phyloP scores from a whole-genome alignment of 1,139 yeast genomes.

The Saccharomyces hybrid region DNA sequence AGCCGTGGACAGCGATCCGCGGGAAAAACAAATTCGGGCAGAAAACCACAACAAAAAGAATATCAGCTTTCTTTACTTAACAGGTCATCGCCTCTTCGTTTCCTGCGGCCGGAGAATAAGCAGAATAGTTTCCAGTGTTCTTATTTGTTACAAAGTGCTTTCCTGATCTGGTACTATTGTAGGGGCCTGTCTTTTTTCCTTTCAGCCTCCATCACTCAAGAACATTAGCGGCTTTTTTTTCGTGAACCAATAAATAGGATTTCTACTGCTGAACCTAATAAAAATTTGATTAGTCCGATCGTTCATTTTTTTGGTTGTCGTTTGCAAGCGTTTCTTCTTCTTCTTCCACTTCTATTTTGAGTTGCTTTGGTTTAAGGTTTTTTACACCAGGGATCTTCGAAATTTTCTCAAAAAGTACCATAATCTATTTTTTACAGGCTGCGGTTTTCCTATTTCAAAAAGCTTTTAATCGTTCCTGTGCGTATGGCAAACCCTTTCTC shows the following conservation, averaged over 20 bases:
- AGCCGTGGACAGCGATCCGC: background rate
- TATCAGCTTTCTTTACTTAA: background rate
- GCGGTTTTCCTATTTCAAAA: background rate
- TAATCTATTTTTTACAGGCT: background rate
- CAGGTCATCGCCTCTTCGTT: background rate
- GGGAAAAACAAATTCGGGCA: background rate
- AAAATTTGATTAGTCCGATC: background rate
- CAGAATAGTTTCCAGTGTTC: background rate
- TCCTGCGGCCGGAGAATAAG: background rate
- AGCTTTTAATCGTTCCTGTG: background rate
- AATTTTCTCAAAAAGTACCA: background rate
- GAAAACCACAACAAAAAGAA: background rate
- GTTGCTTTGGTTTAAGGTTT: background rate
- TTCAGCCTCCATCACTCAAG: background rate
- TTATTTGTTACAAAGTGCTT: background rate
- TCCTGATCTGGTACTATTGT: background rate
- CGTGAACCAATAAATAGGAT: background rate
- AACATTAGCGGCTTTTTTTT: background rate
- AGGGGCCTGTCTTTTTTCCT: background rate
- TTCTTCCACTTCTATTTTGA: background rate
- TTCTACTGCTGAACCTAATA: background rate
- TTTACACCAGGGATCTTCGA: background rate
- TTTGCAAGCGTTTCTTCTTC: background rate
- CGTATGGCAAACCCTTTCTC: constrained; percentile 33
- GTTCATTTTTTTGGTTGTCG: background rate